Evolutionary conservation across 805 yeast species (phyloP), one percentile per base, ranked within the genome.

Genomic region (Cyberlindnera maclurae): DNA sequence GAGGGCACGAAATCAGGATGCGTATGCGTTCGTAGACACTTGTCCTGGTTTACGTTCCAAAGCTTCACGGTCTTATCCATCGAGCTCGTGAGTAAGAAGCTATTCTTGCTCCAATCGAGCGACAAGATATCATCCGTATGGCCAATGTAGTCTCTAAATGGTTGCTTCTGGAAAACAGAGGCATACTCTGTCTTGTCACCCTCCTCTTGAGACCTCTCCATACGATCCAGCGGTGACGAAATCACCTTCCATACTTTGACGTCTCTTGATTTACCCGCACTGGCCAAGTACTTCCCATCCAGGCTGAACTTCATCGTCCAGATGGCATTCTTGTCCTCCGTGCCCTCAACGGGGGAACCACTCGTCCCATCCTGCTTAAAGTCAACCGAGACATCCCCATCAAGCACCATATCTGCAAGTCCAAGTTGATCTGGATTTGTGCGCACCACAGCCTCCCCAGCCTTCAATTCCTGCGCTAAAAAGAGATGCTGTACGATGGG

Each of bases 101-200:
- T 81, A 60, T 87, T 88, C 50, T 80, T 81, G 37, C 94, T 82
- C 97, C 97, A 89, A 51, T 84, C 85, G 26, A 89, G 54, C 10
- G 83, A 75, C n/a, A 86, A 58, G 12, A 90, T 70, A 42, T 86
- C 82, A 33, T 73, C 73, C 1, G 72, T 59, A 58, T 90, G 97
- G 13, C 84, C 93, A 31, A 57, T 59, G 44, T 77, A 82, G 12
- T 70, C 70, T 24, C 74, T 67, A 12, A 68, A 55, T 0, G 97
- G 96, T 10, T 54, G 56, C 4, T 77, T 73, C 46, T 79, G 81
- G 57, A 89, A 88, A 2, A 89, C 85, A 0, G 95, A 90, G 0
- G 95, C 94, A 50, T 71, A 73, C 7, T 64, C 57, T 8, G 45
- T 34, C 31, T 47, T 43, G 3, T 40, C 44, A 6, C 13, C 33